Evolutionary conservation across 495 filamentous ascomycete genomes (phyloP).

Genomic region (Cryomyces antarcticus): DNA sequence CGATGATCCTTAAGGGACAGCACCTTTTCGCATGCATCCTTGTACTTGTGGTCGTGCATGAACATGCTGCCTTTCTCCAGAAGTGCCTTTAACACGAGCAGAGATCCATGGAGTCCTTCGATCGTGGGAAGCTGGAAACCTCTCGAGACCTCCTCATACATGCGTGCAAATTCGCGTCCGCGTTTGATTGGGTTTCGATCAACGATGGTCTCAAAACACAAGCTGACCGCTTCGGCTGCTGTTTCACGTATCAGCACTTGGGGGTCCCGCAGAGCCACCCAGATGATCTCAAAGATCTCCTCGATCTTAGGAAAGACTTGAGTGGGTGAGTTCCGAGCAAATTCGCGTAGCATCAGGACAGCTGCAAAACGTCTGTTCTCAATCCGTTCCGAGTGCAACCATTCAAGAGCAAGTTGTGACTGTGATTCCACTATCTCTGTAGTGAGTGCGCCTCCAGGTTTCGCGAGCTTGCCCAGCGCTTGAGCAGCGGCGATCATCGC

Average conservation of each 20-base stretch:
- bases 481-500: conserved; percentile 76
- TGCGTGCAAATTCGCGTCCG: conserved; percentile 66
- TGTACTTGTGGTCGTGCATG: conserved; percentile 66
- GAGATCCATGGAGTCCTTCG: conserved; percentile 76
- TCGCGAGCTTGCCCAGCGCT: conserved; percentile 72
- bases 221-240: conserved; percentile 72
- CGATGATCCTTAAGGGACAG: conserved; percentile 78
- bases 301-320: conserved; percentile 81
- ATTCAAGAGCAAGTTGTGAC: conserved; percentile 83
- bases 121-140: conserved; percentile 61
- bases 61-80: conserved; percentile 92
- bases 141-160: conserved; percentile 60
- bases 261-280: conserved; percentile 77
- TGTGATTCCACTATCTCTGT: conserved; percentile 94
- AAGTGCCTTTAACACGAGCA: conserved; percentile 78
- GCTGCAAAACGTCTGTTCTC: conserved; percentile 84
- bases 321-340: conserved; percentile 78
- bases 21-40: conserved; percentile 74
- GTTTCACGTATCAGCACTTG: conserved; percentile 82
- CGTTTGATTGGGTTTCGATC: conserved; percentile 71
- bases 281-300: conserved; percentile 81
- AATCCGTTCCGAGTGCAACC: conserved; percentile 83
- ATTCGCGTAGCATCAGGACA: conserved; percentile 71
- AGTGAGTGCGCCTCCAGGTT: conserved; percentile 81
- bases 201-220: conserved; percentile 84